Conservation (phyloP, 441 rosid genomes). For the Capsella rubella region DNA sequence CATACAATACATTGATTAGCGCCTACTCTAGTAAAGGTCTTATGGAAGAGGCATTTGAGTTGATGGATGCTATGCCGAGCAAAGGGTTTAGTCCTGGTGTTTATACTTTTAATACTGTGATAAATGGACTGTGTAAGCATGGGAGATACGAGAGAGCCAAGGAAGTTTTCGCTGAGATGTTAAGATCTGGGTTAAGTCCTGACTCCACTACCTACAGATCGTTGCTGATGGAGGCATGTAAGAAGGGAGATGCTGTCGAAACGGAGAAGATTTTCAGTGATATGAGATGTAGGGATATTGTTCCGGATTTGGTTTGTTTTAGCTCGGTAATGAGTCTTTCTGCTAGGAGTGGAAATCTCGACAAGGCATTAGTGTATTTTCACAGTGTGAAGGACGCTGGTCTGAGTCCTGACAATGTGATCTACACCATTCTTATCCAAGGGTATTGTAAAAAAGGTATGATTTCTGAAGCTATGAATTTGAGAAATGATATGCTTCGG, state of each 20-base stretch:
- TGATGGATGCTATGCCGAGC: conserved; percentile 61
- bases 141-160: conserved; percentile 65
- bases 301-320: conserved; percentile 78
- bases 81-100: conserved; percentile 74
- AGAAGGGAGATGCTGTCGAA: conserved; percentile 58
- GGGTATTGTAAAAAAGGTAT: conserved; percentile 73
- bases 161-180: conserved; percentile 67
- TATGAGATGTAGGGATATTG: conserved; percentile 55
- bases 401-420: conserved; percentile 69
- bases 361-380: conserved; percentile 62
- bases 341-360: conserved; percentile 61
- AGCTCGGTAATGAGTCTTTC: conserved; percentile 70
- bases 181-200: conserved; percentile 60
- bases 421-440: conserved; percentile 79
- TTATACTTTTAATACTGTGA: conserved; percentile 69
- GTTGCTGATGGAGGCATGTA: conserved; percentile 69
- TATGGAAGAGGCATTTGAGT: conserved; percentile 66
- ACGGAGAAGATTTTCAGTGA: conserved; percentile 58
- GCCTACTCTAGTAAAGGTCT: conserved; percentile 72
- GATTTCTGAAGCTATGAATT: conserved; percentile 63
- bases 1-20: conserved; percentile 70
- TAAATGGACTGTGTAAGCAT: conserved; percentile 69
- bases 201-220: conserved; percentile 73
- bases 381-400: conserved; percentile 60
- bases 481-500: conserved; percentile 72